A percentile compares a stretch with the other conserved stretches of the same genome.
phyloP scores from a whole-genome alignment of 225 moss, liverwort and hornwort genomes.

The Pseudisothecium myosuroides region DNA sequence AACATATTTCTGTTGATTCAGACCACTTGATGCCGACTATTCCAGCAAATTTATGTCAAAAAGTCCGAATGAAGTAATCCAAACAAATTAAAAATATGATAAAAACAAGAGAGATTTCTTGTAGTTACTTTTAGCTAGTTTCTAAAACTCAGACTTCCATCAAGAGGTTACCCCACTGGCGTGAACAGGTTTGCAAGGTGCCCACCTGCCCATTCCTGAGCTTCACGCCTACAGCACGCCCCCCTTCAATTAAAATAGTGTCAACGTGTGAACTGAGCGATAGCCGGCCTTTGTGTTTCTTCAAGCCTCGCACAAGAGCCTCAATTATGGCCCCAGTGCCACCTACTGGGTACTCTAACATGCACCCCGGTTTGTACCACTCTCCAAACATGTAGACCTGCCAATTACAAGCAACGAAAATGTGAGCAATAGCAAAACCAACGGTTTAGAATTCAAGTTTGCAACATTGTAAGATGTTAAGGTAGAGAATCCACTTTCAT shows the following conservation, averaged over 20 bases:
- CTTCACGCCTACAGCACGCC: constrained; percentile 79
- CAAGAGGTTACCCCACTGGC: not conserved
- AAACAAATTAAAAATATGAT: not conserved
- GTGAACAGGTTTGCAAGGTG: not conserved
- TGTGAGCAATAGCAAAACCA: not conserved
- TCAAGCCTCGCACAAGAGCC: constrained; percentile 84
- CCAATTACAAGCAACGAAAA: not conserved
- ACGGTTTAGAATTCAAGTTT: not conserved
- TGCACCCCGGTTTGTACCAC: constrained; percentile 87
- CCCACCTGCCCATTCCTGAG: constrained; percentile 66
- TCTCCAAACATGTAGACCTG: constrained; percentile 98
- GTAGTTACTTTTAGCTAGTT: not conserved
- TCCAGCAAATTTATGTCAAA: not conserved
- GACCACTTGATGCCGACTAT: not conserved
- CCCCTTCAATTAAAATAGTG: constrained; percentile 70
- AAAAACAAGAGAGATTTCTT: not conserved
- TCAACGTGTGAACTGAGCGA: constrained; percentile 75
- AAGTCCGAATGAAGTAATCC: not conserved
- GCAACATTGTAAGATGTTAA: not conserved
- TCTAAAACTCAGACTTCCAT: not conserved
- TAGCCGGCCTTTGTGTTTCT: constrained; percentile 69
- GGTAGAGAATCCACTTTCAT: not conserved
- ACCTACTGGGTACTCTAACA: constrained; percentile 79
- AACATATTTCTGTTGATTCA: not conserved
- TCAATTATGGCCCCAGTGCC: constrained; percentile 77